A percentile compares a stretch with the other conserved stretches of the same genome.
phyloP scores from a whole-genome alignment of 2,329 filamentous ascomycete species.

The Aspergillus fumigatus region DNA sequence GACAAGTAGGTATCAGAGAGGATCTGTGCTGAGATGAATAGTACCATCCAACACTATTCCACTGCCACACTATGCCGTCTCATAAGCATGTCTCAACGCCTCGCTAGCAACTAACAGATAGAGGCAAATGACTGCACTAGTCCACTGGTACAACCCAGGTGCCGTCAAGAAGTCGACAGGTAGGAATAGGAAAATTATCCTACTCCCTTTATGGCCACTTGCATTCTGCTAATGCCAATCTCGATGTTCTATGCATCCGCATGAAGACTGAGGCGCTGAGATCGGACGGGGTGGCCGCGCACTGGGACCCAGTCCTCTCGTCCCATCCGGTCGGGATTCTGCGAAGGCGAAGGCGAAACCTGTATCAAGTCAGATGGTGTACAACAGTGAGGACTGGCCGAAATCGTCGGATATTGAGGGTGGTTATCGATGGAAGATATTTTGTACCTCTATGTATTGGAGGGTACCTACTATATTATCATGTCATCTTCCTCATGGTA shows the following conservation, averaged over 20 bases:
- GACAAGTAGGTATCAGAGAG: neutral
- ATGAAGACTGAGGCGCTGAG: conserved; percentile 16
- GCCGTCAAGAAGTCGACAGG: neutral
- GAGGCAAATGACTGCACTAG: neutral
- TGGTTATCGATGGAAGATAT: neutral
- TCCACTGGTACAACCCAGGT: neutral
- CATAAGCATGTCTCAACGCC: neutral
- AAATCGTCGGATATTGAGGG: conserved; percentile 13
- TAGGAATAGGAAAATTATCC: neutral
- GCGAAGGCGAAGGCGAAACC: conserved; percentile 10
- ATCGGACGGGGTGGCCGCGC: conserved; percentile 20
- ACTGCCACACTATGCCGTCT: too few relatives aligned
- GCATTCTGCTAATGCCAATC: conserved; percentile 16
- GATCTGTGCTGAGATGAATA: too few relatives aligned
- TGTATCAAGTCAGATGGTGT: neutral
- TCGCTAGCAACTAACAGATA: neutral
- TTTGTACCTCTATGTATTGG: neutral
- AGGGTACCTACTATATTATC: neutral
- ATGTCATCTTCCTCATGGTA: neutral
- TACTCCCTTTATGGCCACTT: conserved; percentile 21
- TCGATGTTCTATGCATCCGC: neutral
- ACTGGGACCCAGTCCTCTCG: conserved; percentile 10
- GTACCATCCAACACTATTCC: too few relatives aligned
- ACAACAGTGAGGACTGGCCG: neutral
- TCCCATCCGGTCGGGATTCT: conserved; percentile 23